These are phyloP conservation scores for Cordyceps fumosorosea DNA, from an alignment of 2,329 filamentous ascomycete species.

Conservation along the genomic window DNA sequence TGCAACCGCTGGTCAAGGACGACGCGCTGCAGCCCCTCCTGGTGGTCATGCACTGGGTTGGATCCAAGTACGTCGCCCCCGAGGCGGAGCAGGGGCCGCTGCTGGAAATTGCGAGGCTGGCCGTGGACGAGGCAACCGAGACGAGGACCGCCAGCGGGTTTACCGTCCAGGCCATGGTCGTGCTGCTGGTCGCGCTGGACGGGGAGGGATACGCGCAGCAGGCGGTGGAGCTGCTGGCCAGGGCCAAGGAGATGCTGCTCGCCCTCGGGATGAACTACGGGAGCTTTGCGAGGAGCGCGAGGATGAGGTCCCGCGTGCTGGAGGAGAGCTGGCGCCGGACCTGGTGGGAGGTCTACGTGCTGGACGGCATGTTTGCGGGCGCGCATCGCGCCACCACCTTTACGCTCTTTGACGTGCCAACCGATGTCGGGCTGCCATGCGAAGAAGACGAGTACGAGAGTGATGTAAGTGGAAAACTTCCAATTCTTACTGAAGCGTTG, in stretches of 20 bases:
- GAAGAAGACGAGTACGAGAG: slow-evolving; percentile 7
- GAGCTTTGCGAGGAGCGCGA: background rate
- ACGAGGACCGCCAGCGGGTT: background rate
- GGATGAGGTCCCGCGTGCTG: slow-evolving; percentile 32
- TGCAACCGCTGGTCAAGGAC: background rate
- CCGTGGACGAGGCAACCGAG: background rate
- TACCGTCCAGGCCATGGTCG: background rate
- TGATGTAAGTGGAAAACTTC: background rate
- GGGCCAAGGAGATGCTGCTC: background rate
- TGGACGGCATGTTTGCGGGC: slow-evolving; percentile 70
- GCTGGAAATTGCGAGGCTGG: background rate
- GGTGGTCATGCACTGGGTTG: slow-evolving; percentile 7
- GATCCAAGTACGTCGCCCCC: background rate
- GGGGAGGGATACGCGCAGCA: background rate
- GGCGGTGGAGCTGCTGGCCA: background rate
- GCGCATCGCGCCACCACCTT: background rate
- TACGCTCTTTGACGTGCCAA: background rate
- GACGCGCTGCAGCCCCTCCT: background rate
- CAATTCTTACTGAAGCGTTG: too few species aligned
- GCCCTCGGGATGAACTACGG: slow-evolving; percentile 33
- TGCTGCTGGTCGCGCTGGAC: slow-evolving; percentile 2
- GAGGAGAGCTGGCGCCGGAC: slow-evolving; percentile 74
- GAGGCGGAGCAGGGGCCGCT: background rate
- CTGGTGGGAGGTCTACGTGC: slow-evolving; percentile 70
- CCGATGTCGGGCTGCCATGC: slow-evolving; percentile 1